These are phyloP conservation scores for Lithohypha guttulata DNA, from an alignment of 2,329 filamentous ascomycete genomes.

Conservation along the genomic window DNA sequence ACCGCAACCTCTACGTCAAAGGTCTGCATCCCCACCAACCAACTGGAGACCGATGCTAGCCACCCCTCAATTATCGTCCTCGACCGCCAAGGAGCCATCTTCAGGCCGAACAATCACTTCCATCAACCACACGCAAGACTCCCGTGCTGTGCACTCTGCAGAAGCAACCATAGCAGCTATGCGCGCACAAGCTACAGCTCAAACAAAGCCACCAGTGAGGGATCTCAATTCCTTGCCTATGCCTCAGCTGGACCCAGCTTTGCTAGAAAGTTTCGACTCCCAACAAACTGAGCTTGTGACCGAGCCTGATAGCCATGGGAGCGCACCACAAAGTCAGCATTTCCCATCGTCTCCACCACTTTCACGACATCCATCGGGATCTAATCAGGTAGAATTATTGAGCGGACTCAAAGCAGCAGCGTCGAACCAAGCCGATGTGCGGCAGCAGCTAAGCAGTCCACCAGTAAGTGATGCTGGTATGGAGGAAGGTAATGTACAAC, in stretches of 20 bases:
- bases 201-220: slow-evolving; percentile 11
- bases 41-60: slow-evolving; percentile 6
- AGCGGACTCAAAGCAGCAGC: neutral
- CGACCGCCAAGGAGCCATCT: slow-evolving; percentile 1
- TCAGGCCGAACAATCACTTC: neutral
- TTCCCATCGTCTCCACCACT: slow-evolving; percentile 16
- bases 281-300: neutral
- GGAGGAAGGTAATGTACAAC: neutral
- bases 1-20: slow-evolving; percentile 7
- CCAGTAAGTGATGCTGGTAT: neutral
- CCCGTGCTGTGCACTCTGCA: slow-evolving; percentile 2
- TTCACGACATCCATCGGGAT: neutral
- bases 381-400: neutral
- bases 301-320: neutral
- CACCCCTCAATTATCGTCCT: slow-evolving; percentile 14
- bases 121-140: neutral
- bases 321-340: too few species aligned
- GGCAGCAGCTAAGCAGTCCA: slow-evolving; percentile 16
- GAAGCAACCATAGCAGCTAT: slow-evolving; percentile 16
- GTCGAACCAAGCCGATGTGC: neutral
- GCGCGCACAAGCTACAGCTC: slow-evolving; percentile 17
- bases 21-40: slow-evolving; percentile 10
- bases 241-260: slow-evolving; percentile 17
- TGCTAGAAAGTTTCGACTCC: slow-evolving; percentile 11
- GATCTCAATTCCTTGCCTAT: slow-evolving; percentile 12